Conservation (phyloP, 345 rosid genomes). For the Pistacia integerrima region DNA sequence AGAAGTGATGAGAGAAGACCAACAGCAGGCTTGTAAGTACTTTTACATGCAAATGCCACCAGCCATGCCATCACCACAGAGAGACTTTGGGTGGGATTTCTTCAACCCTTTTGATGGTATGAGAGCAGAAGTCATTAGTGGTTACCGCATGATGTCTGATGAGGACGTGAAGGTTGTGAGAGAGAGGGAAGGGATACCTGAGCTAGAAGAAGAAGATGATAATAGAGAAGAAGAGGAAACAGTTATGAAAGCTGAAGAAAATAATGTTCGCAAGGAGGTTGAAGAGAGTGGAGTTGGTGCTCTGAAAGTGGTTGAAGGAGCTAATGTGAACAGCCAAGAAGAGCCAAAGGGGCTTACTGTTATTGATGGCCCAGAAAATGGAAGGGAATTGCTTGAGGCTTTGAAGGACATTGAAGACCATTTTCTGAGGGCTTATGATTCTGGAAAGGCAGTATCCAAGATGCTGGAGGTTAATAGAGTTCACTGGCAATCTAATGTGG, state of each 20-base stretch:
- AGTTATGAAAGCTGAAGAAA: slow-evolving; percentile 31
- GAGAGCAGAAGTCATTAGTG: slow-evolving; percentile 54
- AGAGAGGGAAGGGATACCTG: slow-evolving; percentile 77
- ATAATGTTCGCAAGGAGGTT: slow-evolving; percentile 10
- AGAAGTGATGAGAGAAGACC: slow-evolving; percentile 27
- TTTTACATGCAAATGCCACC: slow-evolving; percentile 67
- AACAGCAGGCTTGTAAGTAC: slow-evolving; percentile 31
- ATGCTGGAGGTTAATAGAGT: slow-evolving; percentile 69
- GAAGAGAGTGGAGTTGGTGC: slow-evolving; percentile 31
- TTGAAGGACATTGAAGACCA: slow-evolving; percentile 67
- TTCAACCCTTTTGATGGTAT: slow-evolving; percentile 61
- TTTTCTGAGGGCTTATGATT: slow-evolving; percentile 71
- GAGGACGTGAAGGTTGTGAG: slow-evolving; percentile 63
- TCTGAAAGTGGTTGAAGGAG: slow-evolving; percentile 34
- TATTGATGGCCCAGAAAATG: slow-evolving; percentile 47
- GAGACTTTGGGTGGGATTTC: slow-evolving; percentile 79
- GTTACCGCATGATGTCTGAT: slow-evolving; percentile 48
- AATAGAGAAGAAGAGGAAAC: slow-evolving; percentile 32
- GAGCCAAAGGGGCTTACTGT: slow-evolving; percentile 50
- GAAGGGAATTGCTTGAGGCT: slow-evolving; percentile 75
- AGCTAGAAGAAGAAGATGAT: slow-evolving; percentile 63
- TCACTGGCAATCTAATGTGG: slow-evolving; percentile 53
- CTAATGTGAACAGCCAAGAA: slow-evolving; percentile 26
- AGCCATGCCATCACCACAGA: slow-evolving; percentile 44
- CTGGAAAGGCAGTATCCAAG: slow-evolving; percentile 70